These are phyloP conservation scores for Marchantia polymorpha DNA, from an alignment of 225 moss, liverwort and hornwort species.

Conservation along the genomic window DNA sequence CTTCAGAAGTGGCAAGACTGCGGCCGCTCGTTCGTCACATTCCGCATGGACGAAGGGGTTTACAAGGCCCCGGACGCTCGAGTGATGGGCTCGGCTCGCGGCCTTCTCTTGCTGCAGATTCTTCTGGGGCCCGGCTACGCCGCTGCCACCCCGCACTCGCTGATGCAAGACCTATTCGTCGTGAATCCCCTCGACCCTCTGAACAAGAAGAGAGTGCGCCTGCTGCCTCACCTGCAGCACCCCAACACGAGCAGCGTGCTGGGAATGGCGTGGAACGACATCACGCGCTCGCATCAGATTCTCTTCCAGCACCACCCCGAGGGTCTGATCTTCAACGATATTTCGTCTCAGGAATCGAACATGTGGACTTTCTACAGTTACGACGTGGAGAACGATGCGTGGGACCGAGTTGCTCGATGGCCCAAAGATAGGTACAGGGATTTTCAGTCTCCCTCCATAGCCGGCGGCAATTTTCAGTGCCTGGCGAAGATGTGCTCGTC, in stretches of 20 bases:
- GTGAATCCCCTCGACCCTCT: background rate
- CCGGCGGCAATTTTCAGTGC: background rate
- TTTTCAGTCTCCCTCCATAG: background rate
- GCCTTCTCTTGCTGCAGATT: background rate
- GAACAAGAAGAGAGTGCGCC: background rate
- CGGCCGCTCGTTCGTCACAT: background rate
- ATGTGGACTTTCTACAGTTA: conserved; percentile 8
- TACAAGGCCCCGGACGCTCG: conserved; percentile 3
- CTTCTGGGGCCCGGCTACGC: background rate
- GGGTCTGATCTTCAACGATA: background rate
- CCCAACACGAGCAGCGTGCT: background rate
- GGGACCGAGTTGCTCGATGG: background rate
- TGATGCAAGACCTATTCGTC: conserved; percentile 1
- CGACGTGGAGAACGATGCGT: background rate
- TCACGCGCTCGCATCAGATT: background rate
- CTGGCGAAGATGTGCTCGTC: background rate
- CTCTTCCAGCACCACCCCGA: conserved; percentile 1
- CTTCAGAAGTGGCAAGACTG: background rate
- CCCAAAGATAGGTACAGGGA: background rate
- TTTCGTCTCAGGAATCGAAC: background rate
- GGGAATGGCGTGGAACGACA: conserved; percentile 3
- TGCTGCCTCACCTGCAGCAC: background rate
- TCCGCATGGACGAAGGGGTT: background rate
- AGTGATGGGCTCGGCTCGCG: background rate
- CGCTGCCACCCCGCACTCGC: background rate